A percentile compares a stretch with the other conserved stretches of the same genome.
phyloP scores from a whole-genome alignment of 2,329 filamentous ascomycete genomes.

The Arthroderma sp. region DNA sequence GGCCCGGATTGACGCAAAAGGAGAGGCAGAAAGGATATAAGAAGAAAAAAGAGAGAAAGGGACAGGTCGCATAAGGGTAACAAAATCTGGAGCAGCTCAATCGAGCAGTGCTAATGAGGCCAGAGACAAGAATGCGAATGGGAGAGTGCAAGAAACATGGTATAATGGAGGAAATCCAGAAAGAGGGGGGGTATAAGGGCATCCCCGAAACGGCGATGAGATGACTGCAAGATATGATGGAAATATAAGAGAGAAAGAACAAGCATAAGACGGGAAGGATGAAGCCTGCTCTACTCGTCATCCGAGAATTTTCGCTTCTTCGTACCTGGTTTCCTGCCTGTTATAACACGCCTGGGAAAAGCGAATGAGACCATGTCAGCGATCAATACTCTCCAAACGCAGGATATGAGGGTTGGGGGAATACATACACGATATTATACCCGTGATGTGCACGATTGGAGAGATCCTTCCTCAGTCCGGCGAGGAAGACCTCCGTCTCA shows the following conservation, averaged over 20 bases:
- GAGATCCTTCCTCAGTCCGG: constrained; percentile 4
- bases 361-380: too few relatives aligned
- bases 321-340: not conserved
- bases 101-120: too few relatives aligned
- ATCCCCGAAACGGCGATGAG: not conserved
- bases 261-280: too few relatives aligned
- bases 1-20: not conserved
- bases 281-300: not conserved
- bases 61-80: not conserved
- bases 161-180: too few relatives aligned
- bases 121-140: too few relatives aligned
- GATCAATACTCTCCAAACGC: too few relatives aligned
- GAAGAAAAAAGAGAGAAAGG: not conserved
- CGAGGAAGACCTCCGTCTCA: constrained; percentile 8
- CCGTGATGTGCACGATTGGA: constrained; percentile 6
- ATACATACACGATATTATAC: constrained; percentile 7
- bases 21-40: not conserved
- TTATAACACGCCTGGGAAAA: constrained; percentile 2
- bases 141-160: too few relatives aligned
- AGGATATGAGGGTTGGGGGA: too few relatives aligned
- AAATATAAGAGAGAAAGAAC: not conserved
- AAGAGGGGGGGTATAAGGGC: not conserved
- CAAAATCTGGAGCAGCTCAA: not conserved
- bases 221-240: not conserved
- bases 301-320: constrained; percentile 1